Percentiles rank a stretch among this genome's conserved stretches.
Evolutionary conservation across 2,329 filamentous ascomycete species (phyloP).

Genomic region (Fusarium robinianum): DNA sequence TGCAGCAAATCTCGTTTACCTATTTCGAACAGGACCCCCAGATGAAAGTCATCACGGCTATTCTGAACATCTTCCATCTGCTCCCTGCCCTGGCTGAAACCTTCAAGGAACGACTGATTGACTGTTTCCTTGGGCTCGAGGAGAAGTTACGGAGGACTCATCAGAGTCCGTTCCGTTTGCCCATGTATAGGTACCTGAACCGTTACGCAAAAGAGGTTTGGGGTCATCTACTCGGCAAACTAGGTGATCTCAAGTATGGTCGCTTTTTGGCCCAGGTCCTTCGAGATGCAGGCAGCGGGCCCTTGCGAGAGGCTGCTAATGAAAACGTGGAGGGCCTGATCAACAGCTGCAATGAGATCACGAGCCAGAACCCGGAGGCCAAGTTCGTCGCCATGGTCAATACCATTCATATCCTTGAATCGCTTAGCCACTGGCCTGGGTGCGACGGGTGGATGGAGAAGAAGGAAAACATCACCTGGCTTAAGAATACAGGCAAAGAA

Average conservation of each 20-base stretch:
- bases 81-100: constrained; percentile 85
- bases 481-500: constrained; percentile 72
- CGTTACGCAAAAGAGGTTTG: constrained; percentile 89
- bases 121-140: constrained; percentile 88
- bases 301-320: constrained; percentile 74
- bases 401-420: constrained; percentile 81
- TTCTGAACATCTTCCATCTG: constrained; percentile 97
- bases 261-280: constrained; percentile 90
- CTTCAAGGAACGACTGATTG: constrained; percentile 88
- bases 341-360: constrained; percentile 65
- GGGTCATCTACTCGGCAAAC: constrained; percentile 74
- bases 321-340: constrained; percentile 75
- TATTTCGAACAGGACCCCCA: constrained; percentile 90
- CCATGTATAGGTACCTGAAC: constrained; percentile 91
- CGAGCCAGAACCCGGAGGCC: constrained; percentile 70
- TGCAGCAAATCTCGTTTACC: constrained; percentile 92
- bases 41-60: constrained; percentile 94
- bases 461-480: constrained; percentile 62
- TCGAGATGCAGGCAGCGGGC: constrained; percentile 71
- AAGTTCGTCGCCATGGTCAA: constrained; percentile 76
- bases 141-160: constrained; percentile 82
- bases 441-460: constrained; percentile 74
- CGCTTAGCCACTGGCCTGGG: constrained; percentile 69
- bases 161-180: constrained; percentile 87
- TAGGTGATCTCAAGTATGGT: constrained; percentile 86